Evolutionary conservation across 2,329 filamentous ascomycete species (phyloP).

Genomic region (Stagonosporopsis rhizophila): DNA sequence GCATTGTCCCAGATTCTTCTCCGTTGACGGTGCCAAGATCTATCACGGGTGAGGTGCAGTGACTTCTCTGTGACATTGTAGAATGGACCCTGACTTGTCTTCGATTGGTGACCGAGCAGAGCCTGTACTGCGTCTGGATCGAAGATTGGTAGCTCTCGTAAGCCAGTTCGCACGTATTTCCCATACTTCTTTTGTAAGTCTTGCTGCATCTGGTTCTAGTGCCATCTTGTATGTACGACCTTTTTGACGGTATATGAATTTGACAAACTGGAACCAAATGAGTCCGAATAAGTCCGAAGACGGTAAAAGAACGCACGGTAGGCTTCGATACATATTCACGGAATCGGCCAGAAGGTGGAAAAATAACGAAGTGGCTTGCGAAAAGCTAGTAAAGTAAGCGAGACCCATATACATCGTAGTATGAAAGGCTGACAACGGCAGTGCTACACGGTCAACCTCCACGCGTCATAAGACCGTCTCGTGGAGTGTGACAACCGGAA

Average conservation of each 20-base stretch:
- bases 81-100: constrained; percentile 36
- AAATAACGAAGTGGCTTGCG: constrained; percentile 17
- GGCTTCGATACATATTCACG: constrained; percentile 28
- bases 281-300: constrained; percentile 32
- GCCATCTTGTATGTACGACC: constrained; percentile 20
- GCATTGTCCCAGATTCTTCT: constrained; percentile 41
- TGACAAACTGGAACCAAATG: constrained; percentile 30
- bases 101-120: constrained; percentile 31
- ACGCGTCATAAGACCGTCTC: constrained; percentile 25
- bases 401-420: constrained; percentile 20
- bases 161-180: constrained; percentile 36
- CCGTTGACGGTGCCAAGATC: constrained; percentile 32
- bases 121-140: constrained; percentile 30
- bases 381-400: constrained; percentile 15
- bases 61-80: constrained; percentile 34
- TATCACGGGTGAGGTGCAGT: constrained; percentile 38
- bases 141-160: constrained; percentile 35
- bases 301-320: constrained; percentile 38
- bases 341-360: constrained; percentile 25
- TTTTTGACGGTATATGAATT: constrained; percentile 35
- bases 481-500: constrained; percentile 24
- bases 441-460: constrained; percentile 27
- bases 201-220: constrained; percentile 29
- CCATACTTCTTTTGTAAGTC: constrained; percentile 33
- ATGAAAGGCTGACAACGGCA: constrained; percentile 20